Base-by-base conservation (phyloP, 2,329 filamentous ascomycete species). In the Neofusicoccum parvum region DNA sequence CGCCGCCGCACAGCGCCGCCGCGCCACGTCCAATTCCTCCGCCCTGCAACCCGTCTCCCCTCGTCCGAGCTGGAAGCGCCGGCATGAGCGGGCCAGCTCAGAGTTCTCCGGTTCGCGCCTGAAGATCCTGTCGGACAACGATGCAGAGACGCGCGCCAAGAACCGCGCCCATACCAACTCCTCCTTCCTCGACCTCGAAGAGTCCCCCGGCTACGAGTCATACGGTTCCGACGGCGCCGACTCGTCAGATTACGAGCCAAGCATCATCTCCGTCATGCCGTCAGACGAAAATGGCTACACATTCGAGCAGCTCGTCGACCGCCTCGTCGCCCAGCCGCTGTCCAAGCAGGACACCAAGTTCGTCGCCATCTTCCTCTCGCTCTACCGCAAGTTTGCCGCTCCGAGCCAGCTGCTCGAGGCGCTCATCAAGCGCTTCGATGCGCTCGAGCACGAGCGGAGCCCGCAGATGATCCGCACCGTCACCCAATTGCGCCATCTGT, bases 301-400 rank as follows among this genome's bases (percentile, higher is more conserved):
- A 0, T 84, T 83, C 62, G 81, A 83, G 59, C 80, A 82, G 66
- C 76, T 84, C 4, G 92, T 98, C 20, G 92, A 97, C 77, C 90
- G 93, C n/a, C 84, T 99, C 46, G 84, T 98, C 27, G 86, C 89
- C 0, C 86, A 92, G 68, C 91, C 92, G 41, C 89, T 94, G 80
- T 93, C 92, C 34, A 93, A 92, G 73, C 86, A 89, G n/a, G 95
- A 98, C 74, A 85, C 87, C 66, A 97, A 97, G 76, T 99, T 97
- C 74, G 86, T 87, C 1, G 88, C 93, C 50, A 89, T 96, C 17
- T 98, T 98, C 72, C 83, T 98, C 36, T 97, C 94, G 69, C 82
- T 98, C 14, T 98, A 98, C 78, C 90, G 95, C 68, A 96, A 95
- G 76, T 98, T 99, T 75, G 91, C 92, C 3, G 87, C 94, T 1